Evolutionary conservation across 768 basidiomycete species (phyloP).

Genomic region (Kwoniella mangroviensis): DNA sequence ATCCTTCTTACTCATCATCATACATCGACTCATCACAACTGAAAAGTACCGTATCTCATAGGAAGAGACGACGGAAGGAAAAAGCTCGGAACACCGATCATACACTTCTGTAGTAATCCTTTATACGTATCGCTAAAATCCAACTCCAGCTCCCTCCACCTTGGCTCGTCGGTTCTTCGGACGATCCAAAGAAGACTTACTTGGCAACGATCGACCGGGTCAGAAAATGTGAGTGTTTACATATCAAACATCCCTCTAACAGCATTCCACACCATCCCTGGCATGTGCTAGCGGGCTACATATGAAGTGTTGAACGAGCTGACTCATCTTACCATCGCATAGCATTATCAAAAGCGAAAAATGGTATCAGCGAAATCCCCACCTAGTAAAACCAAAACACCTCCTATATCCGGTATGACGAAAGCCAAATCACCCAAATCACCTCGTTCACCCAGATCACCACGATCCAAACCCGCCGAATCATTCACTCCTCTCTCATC

Average conservation of each 20-base stretch:
- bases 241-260: no score
- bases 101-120: not conserved
- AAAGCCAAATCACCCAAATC: conserved; percentile 16
- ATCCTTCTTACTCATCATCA: not conserved
- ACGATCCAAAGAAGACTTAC: not conserved
- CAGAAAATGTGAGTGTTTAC: not conserved
- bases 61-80: not conserved
- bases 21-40: not conserved
- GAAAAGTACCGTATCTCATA: not conserved
- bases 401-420: not conserved
- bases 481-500: conserved; percentile 21
- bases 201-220: not conserved
- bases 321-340: not conserved
- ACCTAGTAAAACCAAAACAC: not conserved
- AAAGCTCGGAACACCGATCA: not conserved
- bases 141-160: not conserved
- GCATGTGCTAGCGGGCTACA: not conserved
- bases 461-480: conserved; percentile 14
- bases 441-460: conserved; percentile 20
- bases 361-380: conserved; percentile 24
- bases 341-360: not conserved
- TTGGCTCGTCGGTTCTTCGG: not conserved
- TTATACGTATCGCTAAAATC: not conserved
- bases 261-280: not conserved
- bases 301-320: not conserved